Percentiles rank a stretch among this genome's conserved stretches.
These are phyloP conservation scores for Trichosporon faecale DNA, from an alignment of 1,284 basidiomycete genomes.

Conservation along the genomic window DNA sequence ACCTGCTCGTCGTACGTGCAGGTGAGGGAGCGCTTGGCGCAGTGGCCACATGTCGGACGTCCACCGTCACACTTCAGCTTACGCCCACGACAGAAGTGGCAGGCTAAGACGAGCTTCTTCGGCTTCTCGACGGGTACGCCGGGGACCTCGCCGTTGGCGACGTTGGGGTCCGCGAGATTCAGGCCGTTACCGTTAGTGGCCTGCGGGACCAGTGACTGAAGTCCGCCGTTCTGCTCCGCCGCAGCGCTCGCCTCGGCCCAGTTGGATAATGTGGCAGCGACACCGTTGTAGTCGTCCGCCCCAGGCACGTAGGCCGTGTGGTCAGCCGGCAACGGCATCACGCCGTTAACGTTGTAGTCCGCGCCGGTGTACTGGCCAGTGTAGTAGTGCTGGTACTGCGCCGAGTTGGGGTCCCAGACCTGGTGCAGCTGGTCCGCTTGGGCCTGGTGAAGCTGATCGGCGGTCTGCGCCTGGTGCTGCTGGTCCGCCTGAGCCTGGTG, in stretches of 20 bases:
- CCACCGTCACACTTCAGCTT: slow-evolving; percentile 51
- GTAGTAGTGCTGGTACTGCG: slow-evolving; percentile 9
- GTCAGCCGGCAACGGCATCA: slow-evolving; percentile 13
- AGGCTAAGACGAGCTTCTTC: slow-evolving; percentile 50
- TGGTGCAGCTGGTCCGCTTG: slow-evolving; percentile 6
- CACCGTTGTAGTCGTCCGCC: slow-evolving; percentile 21
- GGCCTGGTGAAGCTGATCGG: slow-evolving; percentile 6
- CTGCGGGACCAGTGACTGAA: slow-evolving; percentile 3
- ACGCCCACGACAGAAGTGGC: slow-evolving; percentile 52
- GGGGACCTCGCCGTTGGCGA: slow-evolving; percentile 11
- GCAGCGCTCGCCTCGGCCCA: slow-evolving; percentile 22
- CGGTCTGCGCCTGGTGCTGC: background rate
- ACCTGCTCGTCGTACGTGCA: slow-evolving; percentile 52
- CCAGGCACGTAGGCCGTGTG: slow-evolving; percentile 16
- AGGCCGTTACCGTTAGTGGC: slow-evolving; percentile 15
- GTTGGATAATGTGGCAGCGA: slow-evolving; percentile 22
- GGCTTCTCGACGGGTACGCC: slow-evolving; percentile 20
- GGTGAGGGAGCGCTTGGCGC: slow-evolving; percentile 34
- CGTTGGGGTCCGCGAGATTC: slow-evolving; percentile 2
- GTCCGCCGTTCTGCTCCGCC: slow-evolving; percentile 12
- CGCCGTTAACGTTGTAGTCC: slow-evolving; percentile 8
- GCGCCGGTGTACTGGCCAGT: slow-evolving; percentile 1
- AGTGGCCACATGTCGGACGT: slow-evolving; percentile 40
- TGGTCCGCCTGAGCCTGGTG: background rate
- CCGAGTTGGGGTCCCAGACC: slow-evolving; percentile 4